These are phyloP conservation scores for Heracleum sosnowskyi DNA, from an alignment of 129 eudicot genomes.

Conservation along the genomic window DNA sequence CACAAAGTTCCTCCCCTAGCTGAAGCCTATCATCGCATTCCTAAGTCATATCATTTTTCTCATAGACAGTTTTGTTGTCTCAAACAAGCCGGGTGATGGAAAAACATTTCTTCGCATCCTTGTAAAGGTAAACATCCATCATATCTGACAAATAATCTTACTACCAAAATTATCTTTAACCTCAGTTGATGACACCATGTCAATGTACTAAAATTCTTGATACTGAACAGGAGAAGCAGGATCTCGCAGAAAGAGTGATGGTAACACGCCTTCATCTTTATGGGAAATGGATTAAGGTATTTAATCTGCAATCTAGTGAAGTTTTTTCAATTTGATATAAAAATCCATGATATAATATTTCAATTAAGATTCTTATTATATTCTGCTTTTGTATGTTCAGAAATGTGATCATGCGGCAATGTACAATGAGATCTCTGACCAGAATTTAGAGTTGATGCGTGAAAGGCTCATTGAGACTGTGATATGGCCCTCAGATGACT, in stretches of 20 bases:
- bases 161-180: neutral
- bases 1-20: neutral
- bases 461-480: slow-evolving; percentile 79
- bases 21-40: neutral
- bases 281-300: slow-evolving; percentile 87
- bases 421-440: slow-evolving; percentile 71
- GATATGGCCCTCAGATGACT: slow-evolving; percentile 84
- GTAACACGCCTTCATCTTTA: slow-evolving; percentile 91
- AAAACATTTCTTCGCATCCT: slow-evolving; percentile 71
- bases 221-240: slow-evolving; percentile 61
- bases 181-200: neutral
- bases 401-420: slow-evolving; percentile 78
- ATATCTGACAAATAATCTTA: neutral
- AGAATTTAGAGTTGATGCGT: slow-evolving; percentile 94
- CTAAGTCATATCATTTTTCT: neutral
- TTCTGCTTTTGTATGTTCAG: slow-evolving; percentile 22
- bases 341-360: neutral
- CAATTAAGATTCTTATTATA: neutral
- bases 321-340: neutral
- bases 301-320: neutral
- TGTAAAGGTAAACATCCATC: slow-evolving; percentile 47
- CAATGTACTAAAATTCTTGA: neutral
- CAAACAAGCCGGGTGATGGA: slow-evolving; percentile 66
- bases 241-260: slow-evolving; percentile 95
- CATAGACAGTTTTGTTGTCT: slow-evolving; percentile 48